Base-by-base conservation (phyloP, 257 asterid species). In the Solanum arcanum region DNA sequence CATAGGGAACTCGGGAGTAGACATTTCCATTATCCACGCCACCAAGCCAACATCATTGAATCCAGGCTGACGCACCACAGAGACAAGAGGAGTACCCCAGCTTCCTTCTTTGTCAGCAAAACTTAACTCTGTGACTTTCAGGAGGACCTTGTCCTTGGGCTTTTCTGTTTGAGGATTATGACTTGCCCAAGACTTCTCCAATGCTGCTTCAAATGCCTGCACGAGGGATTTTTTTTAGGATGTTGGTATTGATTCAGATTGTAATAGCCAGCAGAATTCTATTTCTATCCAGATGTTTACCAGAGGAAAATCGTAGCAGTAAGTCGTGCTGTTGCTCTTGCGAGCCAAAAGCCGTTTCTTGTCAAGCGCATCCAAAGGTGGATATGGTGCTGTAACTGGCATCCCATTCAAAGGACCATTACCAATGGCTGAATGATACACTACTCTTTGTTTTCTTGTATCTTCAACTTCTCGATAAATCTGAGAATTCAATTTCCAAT, bases 301-400 rank as follows among this genome's bases (percentile, higher is more conserved):
- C 99, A 97, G 95, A 3, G 99, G 99, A 89, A 97, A 97, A 87
- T 97, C 99, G 46, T 97, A 97, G 98, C 99, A 97, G 83, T 97
- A 97, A 66, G 98, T 95, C 15, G 99, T 95, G 96, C 80, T 93
- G 94, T 93, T 60, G 68, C 68, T 97, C 92, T 92, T 97, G 88
- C 99, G 90, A 72, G 99, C 99, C 87, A 95, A 46, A 78, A 95
- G 98, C 42, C 99, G 99, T 87, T 94, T 97, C 90, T 93, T 94
- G 89, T 95, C 99, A 89, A 97, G 95, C 89, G 91, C 90, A 85
- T 95, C 97, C 88, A 97, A 86, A 89, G 99, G 95, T 74, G 89
- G 95, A 86, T 97, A 95, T 15, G 90, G 92, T 88, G 97, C 95
- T 84, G 91, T 93, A 86, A 95, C 97, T 16, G 98, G 96, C 77